Evolutionary conservation across 1,139 yeast genomes (phyloP).

Genomic region (Chernovozyma sophiae-reginae): DNA sequence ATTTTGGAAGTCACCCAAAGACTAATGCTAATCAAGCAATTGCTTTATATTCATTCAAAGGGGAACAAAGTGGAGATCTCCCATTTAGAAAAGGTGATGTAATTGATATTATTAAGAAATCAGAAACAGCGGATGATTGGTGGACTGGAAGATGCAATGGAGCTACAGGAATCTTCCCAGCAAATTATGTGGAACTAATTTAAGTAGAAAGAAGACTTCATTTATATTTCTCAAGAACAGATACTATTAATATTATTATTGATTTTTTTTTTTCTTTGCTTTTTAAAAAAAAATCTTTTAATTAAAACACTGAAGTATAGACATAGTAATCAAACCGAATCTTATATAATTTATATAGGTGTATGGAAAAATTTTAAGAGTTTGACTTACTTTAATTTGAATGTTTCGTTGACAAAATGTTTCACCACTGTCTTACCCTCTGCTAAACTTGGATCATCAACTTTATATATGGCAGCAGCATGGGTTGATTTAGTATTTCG

Average conservation of each 20-base stretch:
- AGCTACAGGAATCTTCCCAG: conserved; percentile 89
- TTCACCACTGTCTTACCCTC: conserved; percentile 68
- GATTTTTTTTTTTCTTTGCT: too few relatives aligned
- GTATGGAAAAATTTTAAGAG: too few relatives aligned
- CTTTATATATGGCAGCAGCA: conserved; percentile 76
- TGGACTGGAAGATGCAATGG: conserved; percentile 94
- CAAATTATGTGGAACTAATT: conserved; percentile 87
- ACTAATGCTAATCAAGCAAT: conserved; percentile 71
- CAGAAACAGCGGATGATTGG: conserved; percentile 93
- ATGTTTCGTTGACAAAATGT: conserved; percentile 54
- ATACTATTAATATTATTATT: too few relatives aligned
- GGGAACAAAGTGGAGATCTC: conserved; percentile 88
- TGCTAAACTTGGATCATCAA: conserved; percentile 44
- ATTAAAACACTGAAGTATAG: not conserved
- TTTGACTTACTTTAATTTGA: too few relatives aligned
- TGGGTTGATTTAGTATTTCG: conserved; percentile 65
- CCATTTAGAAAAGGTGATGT: conserved; percentile 93
- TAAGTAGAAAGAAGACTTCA: too few relatives aligned
- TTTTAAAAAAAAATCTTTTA: too few relatives aligned
- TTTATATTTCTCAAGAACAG: too few relatives aligned
- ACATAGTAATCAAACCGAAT: not conserved
- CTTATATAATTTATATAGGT: not conserved
- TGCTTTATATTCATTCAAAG: conserved; percentile 83
- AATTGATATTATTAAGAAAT: conserved; percentile 79
- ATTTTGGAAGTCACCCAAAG: conserved; percentile 40